Percentiles rank a stretch among this genome's conserved stretches.
Conservation (phyloP, 352 stramenopile species). For the Phytopythium montanum region DNA sequence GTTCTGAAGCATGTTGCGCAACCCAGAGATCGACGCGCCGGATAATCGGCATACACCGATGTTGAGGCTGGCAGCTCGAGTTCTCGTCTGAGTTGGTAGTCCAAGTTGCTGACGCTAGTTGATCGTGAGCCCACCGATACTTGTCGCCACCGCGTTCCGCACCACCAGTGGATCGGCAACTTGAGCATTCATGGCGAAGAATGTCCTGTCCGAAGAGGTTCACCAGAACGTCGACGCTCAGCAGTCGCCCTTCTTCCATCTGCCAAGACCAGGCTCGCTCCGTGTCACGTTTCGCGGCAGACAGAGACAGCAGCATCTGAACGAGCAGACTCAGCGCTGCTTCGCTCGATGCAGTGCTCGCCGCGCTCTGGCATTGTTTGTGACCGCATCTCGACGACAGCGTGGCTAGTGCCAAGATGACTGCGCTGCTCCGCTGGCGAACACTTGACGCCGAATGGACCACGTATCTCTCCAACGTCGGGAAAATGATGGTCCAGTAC, state of each 20-base stretch:
- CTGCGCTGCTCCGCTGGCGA: conserved; percentile 44
- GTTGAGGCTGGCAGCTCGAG: background rate
- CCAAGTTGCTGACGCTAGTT: conserved; percentile 36
- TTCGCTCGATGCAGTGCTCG: conserved; percentile 10
- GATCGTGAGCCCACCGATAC: conserved; percentile 15
- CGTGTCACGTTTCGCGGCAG: conserved; percentile 11
- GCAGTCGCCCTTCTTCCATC: conserved; percentile 57
- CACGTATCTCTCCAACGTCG: conserved; percentile 66
- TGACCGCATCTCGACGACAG: conserved; percentile 11
- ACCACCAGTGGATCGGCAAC: too few species aligned
- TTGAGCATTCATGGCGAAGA: background rate
- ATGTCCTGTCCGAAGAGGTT: conserved; percentile 36
- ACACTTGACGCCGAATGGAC: conserved; percentile 71
- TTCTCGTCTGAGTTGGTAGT: conserved; percentile 7
- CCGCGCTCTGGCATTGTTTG: background rate
- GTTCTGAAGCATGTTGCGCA: conserved; percentile 11
- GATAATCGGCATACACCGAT: conserved; percentile 7
- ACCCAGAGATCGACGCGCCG: conserved; percentile 16
- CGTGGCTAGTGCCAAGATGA: conserved; percentile 43
- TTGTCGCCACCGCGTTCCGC: background rate
- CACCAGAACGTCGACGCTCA: conserved; percentile 57
- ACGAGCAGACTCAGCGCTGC: conserved; percentile 23
- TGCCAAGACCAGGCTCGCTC: conserved; percentile 49
- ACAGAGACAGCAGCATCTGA: conserved; percentile 47
- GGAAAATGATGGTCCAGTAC: conserved; percentile 71